Evolutionary conservation across 306 rosid genomes (phyloP), one percentile per base, ranked within the genome.

Genomic region (Gynostemma pentaphyllum): DNA sequence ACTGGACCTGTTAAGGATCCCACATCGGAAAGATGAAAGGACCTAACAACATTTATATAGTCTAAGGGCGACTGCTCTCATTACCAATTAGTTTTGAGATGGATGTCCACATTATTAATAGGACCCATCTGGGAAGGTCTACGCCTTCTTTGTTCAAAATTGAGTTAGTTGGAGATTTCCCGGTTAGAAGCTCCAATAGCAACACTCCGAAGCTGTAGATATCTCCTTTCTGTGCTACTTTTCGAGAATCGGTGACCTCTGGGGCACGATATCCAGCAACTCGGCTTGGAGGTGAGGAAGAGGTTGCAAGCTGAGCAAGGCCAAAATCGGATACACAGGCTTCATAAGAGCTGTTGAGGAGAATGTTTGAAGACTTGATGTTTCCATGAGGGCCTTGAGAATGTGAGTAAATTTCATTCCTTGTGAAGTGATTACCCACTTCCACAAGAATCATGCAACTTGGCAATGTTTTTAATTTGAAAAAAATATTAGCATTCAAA

Each of bases 61-160:
- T n/a, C n/a, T n/a, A n/a, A n/a, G n/a, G n/a, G n/a, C n/a, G n/a
- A n/a, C n/a, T n/a, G n/a, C n/a, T n/a, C n/a, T n/a, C n/a, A n/a
- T n/a, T n/a, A n/a, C n/a, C n/a, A n/a, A n/a, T n/a, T n/a, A n/a
- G n/a, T n/a, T n/a, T n/a, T n/a, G n/a, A n/a, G n/a, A n/a, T n/a
- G n/a, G n/a, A n/a, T n/a, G n/a, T n/a, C n/a, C n/a, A n/a, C n/a
- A n/a, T n/a, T n/a, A n/a, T n/a, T n/a, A n/a, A n/a, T n/a, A n/a
- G n/a, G n/a, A n/a, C 95, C 98, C 98, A 91, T 78, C 89, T 82
- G 9, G 98, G 98, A 57, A 91, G 92, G 81, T 91, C 96, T 4
- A 87, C 95, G 24, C 92, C 96, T 14, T 88, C 96, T 65, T 91
- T 96, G 19, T 78, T 83, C 69, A 85, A 47, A 9, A 81, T 67